Base-by-base conservation (phyloP, 352 stramenopile species). In the Plasmopara viticola region DNA sequence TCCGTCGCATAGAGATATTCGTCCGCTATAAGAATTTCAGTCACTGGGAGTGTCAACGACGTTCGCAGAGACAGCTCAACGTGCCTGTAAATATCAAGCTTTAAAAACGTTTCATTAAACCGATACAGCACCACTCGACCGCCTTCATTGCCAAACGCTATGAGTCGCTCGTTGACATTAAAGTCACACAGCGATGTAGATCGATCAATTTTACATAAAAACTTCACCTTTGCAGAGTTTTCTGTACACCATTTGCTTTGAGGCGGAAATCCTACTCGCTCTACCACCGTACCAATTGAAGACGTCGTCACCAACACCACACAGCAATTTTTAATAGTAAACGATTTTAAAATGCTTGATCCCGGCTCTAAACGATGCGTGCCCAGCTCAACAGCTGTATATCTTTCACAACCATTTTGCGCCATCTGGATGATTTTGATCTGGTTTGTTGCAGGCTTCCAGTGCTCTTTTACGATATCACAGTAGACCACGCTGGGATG, bases 1-100 rank as follows among this genome's bases (percentile, higher is more conserved):
- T 80, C 74, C 6, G 50, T 65, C n/a, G 74, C 48, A 28, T 70
- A 72, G 5, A 85, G 18, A n/a, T 28, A 56, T 1, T 47, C 58
- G 48, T 72, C 59, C 20, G 58, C 42, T 0, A 72, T 7, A 1
- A 72, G 48, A 6, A 68, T 33, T 25, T 62, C 40, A n/a, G 17
- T 38, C 0, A 58, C 59, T 25, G 59, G 59, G 13, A 72, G 51
- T n/a, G 9, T 29, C 44, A 68, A 44, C 14, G 59, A 66, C 9
- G 51, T 68, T 28, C 51, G 43, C 9, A 72, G 10, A 18, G 55
- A 58, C 20, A 72, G 30, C 4, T 66, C 60, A 8, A 68, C 20
- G 9, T 47, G 47, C 30, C 66, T 66, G 48, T 62, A 68, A 33
- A 71, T 42, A n/a, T 72, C 64, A 7, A 72, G 45, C 5, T 51